Evolutionary conservation across 345 rosid genomes (phyloP).

Genomic region (Hibiscus tridactylites): DNA sequence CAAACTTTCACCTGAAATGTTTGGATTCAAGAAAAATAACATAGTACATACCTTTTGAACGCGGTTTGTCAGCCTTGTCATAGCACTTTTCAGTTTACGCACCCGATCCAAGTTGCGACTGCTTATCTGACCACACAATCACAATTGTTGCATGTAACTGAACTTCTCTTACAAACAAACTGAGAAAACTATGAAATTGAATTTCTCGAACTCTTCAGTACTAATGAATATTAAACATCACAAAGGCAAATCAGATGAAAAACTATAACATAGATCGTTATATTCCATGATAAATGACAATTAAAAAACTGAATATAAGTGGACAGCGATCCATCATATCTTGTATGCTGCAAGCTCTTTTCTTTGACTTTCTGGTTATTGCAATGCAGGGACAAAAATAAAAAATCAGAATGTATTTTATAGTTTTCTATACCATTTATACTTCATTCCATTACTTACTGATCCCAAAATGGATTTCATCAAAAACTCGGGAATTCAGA

Average conservation of each 20-base stretch:
- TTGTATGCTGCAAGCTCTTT: not conserved
- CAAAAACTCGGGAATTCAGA: not conserved
- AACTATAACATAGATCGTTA: not conserved
- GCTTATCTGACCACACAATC: constrained; percentile 34
- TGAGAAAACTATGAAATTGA: not conserved
- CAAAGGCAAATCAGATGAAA: not conserved
- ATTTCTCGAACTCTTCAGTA: not conserved
- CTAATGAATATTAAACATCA: not conserved
- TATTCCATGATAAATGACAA: not conserved
- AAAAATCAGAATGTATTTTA: too few species aligned
- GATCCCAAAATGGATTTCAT: not conserved
- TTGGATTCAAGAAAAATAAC: not conserved
- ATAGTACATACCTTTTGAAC: constrained; percentile 41
- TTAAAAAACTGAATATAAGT: not conserved
- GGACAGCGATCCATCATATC: not conserved
- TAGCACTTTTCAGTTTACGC: constrained; percentile 50
- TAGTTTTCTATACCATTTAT: too few species aligned
- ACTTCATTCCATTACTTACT: too few species aligned
- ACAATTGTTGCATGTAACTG: constrained; percentile 5
- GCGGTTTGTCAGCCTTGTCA: constrained; percentile 48
- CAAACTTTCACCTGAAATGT: not conserved
- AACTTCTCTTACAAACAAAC: constrained; percentile 1
- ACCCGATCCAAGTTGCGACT: constrained; percentile 46
- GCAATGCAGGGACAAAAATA: too few species aligned
- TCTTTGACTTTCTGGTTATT: too few species aligned